These are phyloP conservation scores for Talaromyces thailandensis DNA, from an alignment of 495 filamentous ascomycete species.

Conservation along the genomic window DNA sequence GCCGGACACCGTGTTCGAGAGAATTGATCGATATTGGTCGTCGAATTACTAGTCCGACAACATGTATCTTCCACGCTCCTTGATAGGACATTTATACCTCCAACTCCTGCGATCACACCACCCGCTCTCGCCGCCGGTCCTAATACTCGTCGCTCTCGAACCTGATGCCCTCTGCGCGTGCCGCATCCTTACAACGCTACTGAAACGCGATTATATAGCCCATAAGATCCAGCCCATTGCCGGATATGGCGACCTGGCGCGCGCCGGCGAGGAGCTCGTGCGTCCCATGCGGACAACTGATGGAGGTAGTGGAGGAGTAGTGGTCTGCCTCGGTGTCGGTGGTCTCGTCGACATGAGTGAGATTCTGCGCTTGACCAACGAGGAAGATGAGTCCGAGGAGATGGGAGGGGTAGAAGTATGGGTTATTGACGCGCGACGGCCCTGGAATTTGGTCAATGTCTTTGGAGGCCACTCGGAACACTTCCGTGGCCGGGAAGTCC, in stretches of 20 bases:
- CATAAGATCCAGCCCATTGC: constrained; percentile 94
- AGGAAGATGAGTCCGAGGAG: constrained; percentile 48
- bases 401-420: constrained; percentile 80
- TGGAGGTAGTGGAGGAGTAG: constrained; percentile 75
- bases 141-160: constrained; percentile 90
- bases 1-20: not conserved
- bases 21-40: not conserved
- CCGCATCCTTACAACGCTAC: constrained; percentile 79
- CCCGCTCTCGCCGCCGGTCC: constrained; percentile 74
- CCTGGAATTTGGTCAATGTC: constrained; percentile 92
- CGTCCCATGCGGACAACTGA: constrained; percentile 70
- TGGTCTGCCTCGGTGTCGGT: constrained; percentile 87
- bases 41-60: not conserved
- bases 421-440: constrained; percentile 83
- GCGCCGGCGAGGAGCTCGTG: constrained; percentile 66
- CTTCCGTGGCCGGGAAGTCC: constrained; percentile 16
- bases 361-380: constrained; percentile 54
- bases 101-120: constrained; percentile 76
- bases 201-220: constrained; percentile 96
- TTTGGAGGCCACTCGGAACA: constrained; percentile 59
- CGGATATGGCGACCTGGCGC: constrained; percentile 83
- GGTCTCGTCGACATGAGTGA: constrained; percentile 78
- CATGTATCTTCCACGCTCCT: constrained; percentile 92
- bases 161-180: constrained; percentile 93
- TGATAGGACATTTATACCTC: constrained; percentile 83